phyloP scores from a whole-genome alignment of 2,329 filamentous ascomycete species.

The Pseudocercospora fijiensis region DNA sequence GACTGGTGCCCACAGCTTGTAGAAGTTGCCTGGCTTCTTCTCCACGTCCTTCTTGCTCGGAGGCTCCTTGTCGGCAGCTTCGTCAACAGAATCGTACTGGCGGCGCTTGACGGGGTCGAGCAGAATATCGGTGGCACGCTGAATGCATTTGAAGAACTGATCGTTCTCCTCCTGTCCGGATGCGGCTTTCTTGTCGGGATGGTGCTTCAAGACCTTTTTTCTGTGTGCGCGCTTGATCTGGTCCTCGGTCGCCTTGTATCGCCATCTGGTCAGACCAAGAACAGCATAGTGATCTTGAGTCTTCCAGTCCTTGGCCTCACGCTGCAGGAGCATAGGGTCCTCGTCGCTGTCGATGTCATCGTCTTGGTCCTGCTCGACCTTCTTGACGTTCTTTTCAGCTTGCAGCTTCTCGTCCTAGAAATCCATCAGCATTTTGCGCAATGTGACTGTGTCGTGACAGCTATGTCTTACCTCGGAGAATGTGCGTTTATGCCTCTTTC shows the following conservation, averaged over 20 bases:
- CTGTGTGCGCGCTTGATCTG: conserved; percentile 99
- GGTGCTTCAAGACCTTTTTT: conserved; percentile 99
- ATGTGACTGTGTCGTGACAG: not conserved
- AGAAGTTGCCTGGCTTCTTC: conserved; percentile 75
- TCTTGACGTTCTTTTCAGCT: conserved; percentile 91
- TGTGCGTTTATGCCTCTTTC: conserved; percentile 85
- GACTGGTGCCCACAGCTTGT: conserved; percentile 87
- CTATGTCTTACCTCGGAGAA: conserved; percentile 56
- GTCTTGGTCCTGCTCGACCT: conserved; percentile 88
- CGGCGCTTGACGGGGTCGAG: conserved; percentile 87
- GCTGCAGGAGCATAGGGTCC: conserved; percentile 85
- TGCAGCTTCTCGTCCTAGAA: conserved; percentile 98
- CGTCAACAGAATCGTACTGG: conserved; percentile 96
- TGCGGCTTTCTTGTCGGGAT: conserved; percentile 98
- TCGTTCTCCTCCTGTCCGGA: conserved; percentile 85
- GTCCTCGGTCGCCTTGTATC: conserved; percentile 89
- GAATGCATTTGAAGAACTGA: conserved; percentile 99
- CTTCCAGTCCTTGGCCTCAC: conserved; percentile 99
- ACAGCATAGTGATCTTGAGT: conserved; percentile 97
- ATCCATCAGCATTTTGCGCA: not conserved
- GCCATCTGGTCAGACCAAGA: conserved; percentile 87
- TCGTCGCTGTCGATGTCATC: conserved; percentile 92
- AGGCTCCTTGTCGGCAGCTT: conserved; percentile 86
- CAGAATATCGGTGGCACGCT: conserved; percentile 93
- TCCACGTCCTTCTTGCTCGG: conserved; percentile 86